A percentile compares a stretch with the other conserved stretches of the same genome.
Evolutionary conservation across 345 rosid species (phyloP).

Genomic region (Syzygium grande): DNA sequence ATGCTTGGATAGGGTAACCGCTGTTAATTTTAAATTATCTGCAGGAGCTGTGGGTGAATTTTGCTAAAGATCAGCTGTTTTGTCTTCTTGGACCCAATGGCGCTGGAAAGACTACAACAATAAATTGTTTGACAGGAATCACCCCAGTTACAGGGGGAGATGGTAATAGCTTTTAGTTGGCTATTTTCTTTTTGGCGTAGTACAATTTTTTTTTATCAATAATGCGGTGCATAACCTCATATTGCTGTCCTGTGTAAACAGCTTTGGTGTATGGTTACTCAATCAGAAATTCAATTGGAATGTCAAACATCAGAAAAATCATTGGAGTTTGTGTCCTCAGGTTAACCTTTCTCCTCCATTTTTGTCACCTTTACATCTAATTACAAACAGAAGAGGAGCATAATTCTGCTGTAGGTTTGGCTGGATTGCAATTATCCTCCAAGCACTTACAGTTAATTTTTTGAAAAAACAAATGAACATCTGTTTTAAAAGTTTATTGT

Average conservation of each 20-base stretch:
- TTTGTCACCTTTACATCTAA: neutral
- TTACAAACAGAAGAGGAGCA: neutral
- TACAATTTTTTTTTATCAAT: neutral
- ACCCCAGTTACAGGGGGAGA: slow-evolving; percentile 86
- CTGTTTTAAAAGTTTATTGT: neutral
- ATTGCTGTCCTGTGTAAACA: slow-evolving; percentile 13
- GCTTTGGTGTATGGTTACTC: slow-evolving; percentile 80
- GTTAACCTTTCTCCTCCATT: slow-evolving; percentile 18
- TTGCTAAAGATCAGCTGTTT: slow-evolving; percentile 76
- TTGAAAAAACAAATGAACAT: neutral
- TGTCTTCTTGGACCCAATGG: slow-evolving; percentile 99
- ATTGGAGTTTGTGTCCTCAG: slow-evolving; percentile 99
- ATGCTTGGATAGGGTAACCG: neutral
- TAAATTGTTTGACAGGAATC: slow-evolving; percentile 88
- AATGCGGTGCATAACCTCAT: neutral
- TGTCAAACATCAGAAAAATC: slow-evolving; percentile 71
- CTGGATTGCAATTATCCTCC: neutral
- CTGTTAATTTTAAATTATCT: neutral
- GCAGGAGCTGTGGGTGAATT: slow-evolving; percentile 86
- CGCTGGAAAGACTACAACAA: slow-evolving; percentile 94
- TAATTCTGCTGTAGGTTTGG: neutral
- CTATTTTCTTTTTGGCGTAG: neutral
- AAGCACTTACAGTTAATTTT: neutral
- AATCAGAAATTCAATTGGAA: slow-evolving; percentile 66
- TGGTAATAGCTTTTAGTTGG: slow-evolving; percentile 31